Conservation (phyloP, 305 asterid genomes). For the Fraxinus floribunda region DNA sequence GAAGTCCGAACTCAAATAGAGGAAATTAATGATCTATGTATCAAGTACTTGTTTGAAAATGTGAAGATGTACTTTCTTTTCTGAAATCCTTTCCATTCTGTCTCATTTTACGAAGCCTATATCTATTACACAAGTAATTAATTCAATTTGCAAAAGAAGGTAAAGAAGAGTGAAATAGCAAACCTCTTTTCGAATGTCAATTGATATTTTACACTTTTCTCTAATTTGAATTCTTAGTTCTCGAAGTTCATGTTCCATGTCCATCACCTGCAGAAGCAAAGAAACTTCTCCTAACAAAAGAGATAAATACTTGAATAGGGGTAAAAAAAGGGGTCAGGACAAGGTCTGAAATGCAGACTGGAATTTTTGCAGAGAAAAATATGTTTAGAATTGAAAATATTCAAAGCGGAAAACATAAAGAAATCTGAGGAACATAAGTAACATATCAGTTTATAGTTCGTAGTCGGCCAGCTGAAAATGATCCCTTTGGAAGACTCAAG, state of each 20-base stretch:
- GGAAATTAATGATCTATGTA: not conserved
- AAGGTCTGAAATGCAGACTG: not conserved
- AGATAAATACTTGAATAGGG: not conserved
- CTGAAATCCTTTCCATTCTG: not conserved
- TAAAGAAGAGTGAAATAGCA: constrained; percentile 3
- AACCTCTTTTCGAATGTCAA: constrained; percentile 83
- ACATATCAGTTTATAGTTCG: not conserved
- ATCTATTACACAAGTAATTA: not conserved
- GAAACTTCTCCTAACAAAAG: not conserved
- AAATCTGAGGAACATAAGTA: not conserved
- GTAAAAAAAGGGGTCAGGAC: not conserved
- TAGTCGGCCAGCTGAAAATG: not conserved
- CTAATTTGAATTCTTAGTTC: constrained; percentile 74
- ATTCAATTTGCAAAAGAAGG: constrained; percentile 11
- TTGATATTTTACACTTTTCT: constrained; percentile 67
- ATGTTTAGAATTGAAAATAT: not conserved
- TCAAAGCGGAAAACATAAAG: not conserved
- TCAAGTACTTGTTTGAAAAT: not conserved
- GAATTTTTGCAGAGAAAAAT: not conserved
- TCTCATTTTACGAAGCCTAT: not conserved
- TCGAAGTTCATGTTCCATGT: constrained; percentile 90
- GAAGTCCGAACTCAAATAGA: not conserved
- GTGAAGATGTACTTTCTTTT: not conserved
- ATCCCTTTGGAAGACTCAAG: not conserved
- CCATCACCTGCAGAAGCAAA: constrained; percentile 63